phyloP scores from a whole-genome alignment of 192 early-diverging fungal genomes.

The Backusella macrospora region DNA sequence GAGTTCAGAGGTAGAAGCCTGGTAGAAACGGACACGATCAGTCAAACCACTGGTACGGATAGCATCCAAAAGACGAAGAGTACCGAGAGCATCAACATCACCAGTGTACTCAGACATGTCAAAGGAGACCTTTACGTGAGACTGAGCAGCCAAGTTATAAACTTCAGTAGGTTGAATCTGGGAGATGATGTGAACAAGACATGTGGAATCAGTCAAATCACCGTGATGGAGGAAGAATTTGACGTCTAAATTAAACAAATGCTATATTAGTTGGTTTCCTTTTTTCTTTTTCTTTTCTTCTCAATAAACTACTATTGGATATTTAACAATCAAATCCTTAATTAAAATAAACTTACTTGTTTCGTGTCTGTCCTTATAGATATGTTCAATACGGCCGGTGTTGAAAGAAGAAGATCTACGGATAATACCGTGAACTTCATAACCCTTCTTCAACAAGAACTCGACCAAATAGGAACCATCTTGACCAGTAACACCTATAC shows the following conservation, averaged over 20 bases:
- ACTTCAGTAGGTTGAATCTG: constrained; percentile 76
- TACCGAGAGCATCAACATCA: constrained; percentile 79
- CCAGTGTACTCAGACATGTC: constrained; percentile 83
- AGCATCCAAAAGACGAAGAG: constrained; percentile 75
- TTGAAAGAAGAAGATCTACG: constrained; percentile 84
- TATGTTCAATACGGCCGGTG: constrained; percentile 78
- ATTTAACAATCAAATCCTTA: neutral
- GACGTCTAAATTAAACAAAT: constrained; percentile 41
- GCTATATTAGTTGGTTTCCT: neutral
- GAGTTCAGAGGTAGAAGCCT: constrained; percentile 74
- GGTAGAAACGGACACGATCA: constrained; percentile 62
- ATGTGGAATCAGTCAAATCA: constrained; percentile 79
- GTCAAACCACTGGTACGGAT: constrained; percentile 74
- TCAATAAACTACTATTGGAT: neutral
- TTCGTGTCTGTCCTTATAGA: constrained; percentile 74
- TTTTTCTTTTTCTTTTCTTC: neutral
- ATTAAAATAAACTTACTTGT: constrained; percentile 43
- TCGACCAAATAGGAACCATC: constrained; percentile 81
- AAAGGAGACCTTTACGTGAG: constrained; percentile 71
- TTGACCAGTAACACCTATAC: constrained; percentile 77
- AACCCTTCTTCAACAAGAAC: constrained; percentile 73
- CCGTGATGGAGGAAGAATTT: constrained; percentile 79
- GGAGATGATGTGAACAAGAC: constrained; percentile 72
- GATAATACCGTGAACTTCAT: constrained; percentile 80
- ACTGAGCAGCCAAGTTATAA: constrained; percentile 80